Conservation (phyloP, 306 rosid genomes). For the Quercus ilex region DNA sequence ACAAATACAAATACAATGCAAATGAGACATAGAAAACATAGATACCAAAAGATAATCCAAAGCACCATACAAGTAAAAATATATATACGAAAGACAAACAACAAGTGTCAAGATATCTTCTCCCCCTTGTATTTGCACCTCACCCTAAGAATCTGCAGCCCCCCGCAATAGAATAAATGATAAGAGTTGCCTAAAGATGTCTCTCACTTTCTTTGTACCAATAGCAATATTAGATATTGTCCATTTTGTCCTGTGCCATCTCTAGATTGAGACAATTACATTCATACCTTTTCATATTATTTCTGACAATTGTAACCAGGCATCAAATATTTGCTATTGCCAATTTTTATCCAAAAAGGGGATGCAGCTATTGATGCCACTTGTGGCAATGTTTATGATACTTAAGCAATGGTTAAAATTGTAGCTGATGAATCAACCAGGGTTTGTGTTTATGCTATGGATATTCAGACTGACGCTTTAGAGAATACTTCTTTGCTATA, state of each 20-base stretch:
- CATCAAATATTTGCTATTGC: constrained; percentile 7
- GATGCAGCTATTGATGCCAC: constrained; percentile 90
- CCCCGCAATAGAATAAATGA: too few species aligned
- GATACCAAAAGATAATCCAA: too few species aligned
- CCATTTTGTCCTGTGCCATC: background rate
- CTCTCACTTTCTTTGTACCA: background rate
- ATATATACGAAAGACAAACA: too few species aligned
- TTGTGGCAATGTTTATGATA: constrained; percentile 85
- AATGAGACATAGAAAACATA: too few species aligned
- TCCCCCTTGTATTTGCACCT: too few species aligned
- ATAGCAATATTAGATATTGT: background rate
- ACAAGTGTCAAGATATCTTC: too few species aligned
- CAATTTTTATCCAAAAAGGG: constrained; percentile 41
- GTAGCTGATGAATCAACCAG: constrained; percentile 62
- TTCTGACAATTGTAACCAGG: background rate
- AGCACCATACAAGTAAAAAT: too few species aligned
- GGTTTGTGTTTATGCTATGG: constrained; percentile 53
- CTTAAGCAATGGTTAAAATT: constrained; percentile 72
- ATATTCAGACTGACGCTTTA: background rate
- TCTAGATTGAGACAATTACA: background rate
- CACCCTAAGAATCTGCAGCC: too few species aligned
- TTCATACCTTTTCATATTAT: background rate
- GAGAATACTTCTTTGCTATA: constrained; percentile 59
- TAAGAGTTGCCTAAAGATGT: too few species aligned
- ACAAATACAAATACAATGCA: too few species aligned